A percentile compares a stretch with the other conserved stretches of the same genome.
Conservation (phyloP, 805 yeast genomes). For the Hermanozyma aechmeae region DNA sequence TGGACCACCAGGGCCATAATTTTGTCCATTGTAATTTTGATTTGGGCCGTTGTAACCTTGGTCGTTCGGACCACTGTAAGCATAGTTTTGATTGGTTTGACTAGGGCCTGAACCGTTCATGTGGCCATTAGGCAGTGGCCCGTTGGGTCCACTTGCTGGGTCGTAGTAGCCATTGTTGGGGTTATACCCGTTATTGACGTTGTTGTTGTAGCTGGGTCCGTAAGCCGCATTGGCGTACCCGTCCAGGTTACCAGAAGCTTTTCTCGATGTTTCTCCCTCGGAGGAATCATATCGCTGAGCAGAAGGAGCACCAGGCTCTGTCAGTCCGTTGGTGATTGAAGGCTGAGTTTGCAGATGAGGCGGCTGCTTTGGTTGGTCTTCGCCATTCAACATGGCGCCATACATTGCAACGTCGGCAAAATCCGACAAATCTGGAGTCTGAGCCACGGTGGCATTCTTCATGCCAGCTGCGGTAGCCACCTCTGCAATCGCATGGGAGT, state of each 20-base stretch:
- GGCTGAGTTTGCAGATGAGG: not conserved
- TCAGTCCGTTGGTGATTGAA: too few species aligned
- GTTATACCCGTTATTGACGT: not conserved
- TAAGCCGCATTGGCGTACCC: too few species aligned
- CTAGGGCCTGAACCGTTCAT: not conserved
- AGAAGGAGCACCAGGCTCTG: too few species aligned
- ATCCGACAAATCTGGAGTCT: slow-evolving; percentile 22
- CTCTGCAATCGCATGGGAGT: not conserved
- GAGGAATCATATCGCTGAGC: too few species aligned
- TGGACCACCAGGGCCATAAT: too few species aligned
- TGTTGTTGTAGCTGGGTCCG: slow-evolving; percentile 1
- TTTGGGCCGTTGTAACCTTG: not conserved
- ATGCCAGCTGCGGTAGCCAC: not conserved
- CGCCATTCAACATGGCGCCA: slow-evolving; percentile 26
- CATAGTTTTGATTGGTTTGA: slow-evolving; percentile 1
- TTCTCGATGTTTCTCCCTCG: too few species aligned
- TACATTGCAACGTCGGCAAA: slow-evolving; percentile 27
- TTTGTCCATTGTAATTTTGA: too few species aligned
- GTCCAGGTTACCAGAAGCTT: too few species aligned
- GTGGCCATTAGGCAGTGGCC: not conserved
- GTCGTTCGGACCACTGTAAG: not conserved
- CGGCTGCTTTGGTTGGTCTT: slow-evolving; percentile 2
- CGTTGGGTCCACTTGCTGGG: not conserved
- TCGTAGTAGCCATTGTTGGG: not conserved
- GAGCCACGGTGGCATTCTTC: slow-evolving; percentile 1